Conservation (phyloP, 768 basidiomycete species). For the Arthromyces matolae region DNA sequence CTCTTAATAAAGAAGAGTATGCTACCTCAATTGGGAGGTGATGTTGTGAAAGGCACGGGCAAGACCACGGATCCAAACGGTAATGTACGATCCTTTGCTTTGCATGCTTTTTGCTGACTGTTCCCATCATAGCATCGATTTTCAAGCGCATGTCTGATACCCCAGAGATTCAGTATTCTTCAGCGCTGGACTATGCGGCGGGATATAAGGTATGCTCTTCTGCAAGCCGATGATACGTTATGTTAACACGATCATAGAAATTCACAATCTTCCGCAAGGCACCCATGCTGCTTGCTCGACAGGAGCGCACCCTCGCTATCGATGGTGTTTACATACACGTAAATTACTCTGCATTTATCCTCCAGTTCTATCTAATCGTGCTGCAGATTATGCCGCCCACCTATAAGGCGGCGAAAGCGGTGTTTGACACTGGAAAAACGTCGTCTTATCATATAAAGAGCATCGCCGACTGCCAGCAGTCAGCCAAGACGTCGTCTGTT, state of each 20-base stretch:
- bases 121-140: constrained; percentile 67
- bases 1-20: constrained; percentile 76
- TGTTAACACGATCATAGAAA: constrained; percentile 47
- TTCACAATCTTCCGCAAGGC: constrained; percentile 92
- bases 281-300: constrained; percentile 88
- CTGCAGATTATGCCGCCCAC: constrained; percentile 83
- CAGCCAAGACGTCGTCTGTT: constrained; percentile 69
- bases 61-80: constrained; percentile 91
- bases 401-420: constrained; percentile 64
- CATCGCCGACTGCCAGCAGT: constrained; percentile 80
- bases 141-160: constrained; percentile 86
- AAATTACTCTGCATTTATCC: constrained; percentile 16
- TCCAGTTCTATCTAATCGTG: neutral
- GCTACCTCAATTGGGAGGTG: constrained; percentile 67
- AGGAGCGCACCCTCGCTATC: constrained; percentile 88
- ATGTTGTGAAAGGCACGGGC: constrained; percentile 59
- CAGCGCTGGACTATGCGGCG: constrained; percentile 70
- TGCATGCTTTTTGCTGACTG: neutral
- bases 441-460: constrained; percentile 90
- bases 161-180: constrained; percentile 51
- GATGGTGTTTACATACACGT: constrained; percentile 95
- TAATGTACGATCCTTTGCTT: constrained; percentile 25
- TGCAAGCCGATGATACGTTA: no score
- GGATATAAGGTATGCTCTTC: constrained; percentile 71
- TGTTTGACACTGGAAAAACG: constrained; percentile 88